phyloP scores from a whole-genome alignment of 2,329 filamentous ascomycete genomes.

The Arthrinium phaeospermum region DNA sequence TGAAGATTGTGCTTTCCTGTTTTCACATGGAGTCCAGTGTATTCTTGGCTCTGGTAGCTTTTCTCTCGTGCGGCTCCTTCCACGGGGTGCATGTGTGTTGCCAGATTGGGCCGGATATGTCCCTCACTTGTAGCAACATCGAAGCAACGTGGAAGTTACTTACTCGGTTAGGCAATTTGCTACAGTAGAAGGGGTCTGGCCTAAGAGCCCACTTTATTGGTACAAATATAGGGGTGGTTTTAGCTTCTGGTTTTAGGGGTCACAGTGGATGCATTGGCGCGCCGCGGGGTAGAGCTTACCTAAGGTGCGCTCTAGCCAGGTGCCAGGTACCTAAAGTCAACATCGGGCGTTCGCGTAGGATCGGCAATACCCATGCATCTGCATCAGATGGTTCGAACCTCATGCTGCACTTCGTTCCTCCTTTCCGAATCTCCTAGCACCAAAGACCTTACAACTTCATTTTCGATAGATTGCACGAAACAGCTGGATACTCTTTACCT shows the following conservation, averaged over 20 bases:
- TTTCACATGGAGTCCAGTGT: neutral
- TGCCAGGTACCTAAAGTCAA: neutral
- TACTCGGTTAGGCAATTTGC: neutral
- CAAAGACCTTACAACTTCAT: neutral
- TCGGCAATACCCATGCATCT: neutral
- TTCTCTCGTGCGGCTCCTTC: neutral
- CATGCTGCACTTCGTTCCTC: neutral
- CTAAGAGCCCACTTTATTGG: neutral
- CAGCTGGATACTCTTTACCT: neutral
- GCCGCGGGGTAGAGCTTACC: constrained; percentile 6
- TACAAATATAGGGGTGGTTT: neutral
- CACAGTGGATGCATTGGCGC: neutral
- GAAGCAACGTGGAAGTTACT: neutral
- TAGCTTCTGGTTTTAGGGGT: neutral
- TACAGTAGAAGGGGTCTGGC: neutral
- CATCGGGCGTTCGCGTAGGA: neutral
- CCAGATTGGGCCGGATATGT: too few species aligned
- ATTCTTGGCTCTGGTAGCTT: neutral
- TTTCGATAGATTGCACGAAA: neutral
- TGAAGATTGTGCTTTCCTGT: neutral
- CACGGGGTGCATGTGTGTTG: neutral
- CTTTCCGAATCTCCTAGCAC: neutral
- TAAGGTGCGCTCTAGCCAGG: neutral
- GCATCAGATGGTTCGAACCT: neutral
- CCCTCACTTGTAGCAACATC: neutral